Percentiles rank a stretch among this genome's conserved stretches.
phyloP scores from a whole-genome alignment of 371 early-diverging fungal species.

The Saksenaea vasiformis region DNA sequence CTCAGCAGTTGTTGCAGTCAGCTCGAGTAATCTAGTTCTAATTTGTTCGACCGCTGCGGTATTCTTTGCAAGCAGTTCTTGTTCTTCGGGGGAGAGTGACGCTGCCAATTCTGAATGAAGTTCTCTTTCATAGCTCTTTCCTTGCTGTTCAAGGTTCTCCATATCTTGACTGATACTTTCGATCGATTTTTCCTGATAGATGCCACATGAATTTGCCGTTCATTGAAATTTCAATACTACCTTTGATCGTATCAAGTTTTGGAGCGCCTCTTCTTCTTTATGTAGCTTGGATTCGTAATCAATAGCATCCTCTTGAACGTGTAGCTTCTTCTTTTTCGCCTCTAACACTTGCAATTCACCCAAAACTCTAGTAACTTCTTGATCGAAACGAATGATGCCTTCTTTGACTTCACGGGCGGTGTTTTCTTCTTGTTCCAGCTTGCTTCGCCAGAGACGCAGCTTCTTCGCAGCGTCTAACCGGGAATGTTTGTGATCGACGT shows the following conservation, averaged over 20 bases:
- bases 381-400: conserved; percentile 63
- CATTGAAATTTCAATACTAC: conserved; percentile 10
- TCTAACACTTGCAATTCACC: conserved; percentile 54
- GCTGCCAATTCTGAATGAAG: conserved; percentile 53
- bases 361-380: conserved; percentile 65
- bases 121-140: conserved; percentile 59
- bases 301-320: conserved; percentile 54
- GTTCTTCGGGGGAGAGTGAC: conserved; percentile 60
- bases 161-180: conserved; percentile 39
- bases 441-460: conserved; percentile 38
- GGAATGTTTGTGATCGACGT: conserved; percentile 72
- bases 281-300: conserved; percentile 50
- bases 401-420: conserved; percentile 45
- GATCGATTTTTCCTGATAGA: conserved; percentile 37
- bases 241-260: conserved; percentile 48
- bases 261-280: conserved; percentile 58
- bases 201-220: background rate
- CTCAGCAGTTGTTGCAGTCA: conserved; percentile 44
- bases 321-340: conserved; percentile 49
- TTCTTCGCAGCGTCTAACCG: conserved; percentile 74
- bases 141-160: conserved; percentile 55
- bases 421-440: conserved; percentile 51
- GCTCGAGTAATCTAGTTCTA: conserved; percentile 42
- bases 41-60: conserved; percentile 56
- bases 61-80: conserved; percentile 49